Conservation (phyloP, 2,329 filamentous ascomycete genomes). For the Arthrobotrys iridis region DNA sequence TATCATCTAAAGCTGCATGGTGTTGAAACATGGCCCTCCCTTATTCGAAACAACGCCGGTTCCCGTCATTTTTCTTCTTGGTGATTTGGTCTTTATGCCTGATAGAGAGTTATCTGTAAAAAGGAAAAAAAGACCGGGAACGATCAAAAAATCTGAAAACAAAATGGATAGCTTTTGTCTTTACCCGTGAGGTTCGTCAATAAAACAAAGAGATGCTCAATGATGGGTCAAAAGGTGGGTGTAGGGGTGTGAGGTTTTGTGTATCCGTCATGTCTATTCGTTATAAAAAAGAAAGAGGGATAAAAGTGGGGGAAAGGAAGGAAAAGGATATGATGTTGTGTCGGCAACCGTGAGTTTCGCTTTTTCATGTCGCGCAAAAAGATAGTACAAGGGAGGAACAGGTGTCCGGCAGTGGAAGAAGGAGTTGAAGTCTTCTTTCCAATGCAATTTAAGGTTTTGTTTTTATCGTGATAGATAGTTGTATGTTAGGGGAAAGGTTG, state of each 20-base stretch:
- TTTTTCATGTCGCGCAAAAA: slow-evolving; percentile 55
- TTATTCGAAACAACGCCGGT: slow-evolving; percentile 55
- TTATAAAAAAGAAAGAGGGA: slow-evolving; percentile 6
- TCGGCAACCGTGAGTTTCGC: slow-evolving; percentile 54
- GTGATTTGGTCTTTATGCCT: slow-evolving; percentile 32
- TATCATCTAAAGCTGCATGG: slow-evolving; percentile 55
- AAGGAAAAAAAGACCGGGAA: slow-evolving; percentile 3
- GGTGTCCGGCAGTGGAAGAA: slow-evolving; percentile 54
- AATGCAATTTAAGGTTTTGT: slow-evolving; percentile 52
- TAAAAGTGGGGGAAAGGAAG: background rate
- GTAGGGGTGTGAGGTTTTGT: background rate
- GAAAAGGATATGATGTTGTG: slow-evolving; percentile 12
- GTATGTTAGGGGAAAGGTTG: slow-evolving; percentile 10
- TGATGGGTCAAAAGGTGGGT: background rate
- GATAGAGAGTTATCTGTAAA: slow-evolving; percentile 28
- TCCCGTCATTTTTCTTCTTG: slow-evolving; percentile 31
- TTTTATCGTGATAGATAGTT: slow-evolving; percentile 11
- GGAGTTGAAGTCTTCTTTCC: slow-evolving; percentile 55
- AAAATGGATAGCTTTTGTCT: slow-evolving; percentile 43
- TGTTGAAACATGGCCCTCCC: slow-evolving; percentile 55
- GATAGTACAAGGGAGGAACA: slow-evolving; percentile 55
- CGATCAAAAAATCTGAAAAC: slow-evolving; percentile 8
- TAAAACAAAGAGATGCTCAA: slow-evolving; percentile 10
- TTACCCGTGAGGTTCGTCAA: slow-evolving; percentile 5
- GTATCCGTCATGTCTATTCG: slow-evolving; percentile 47